Conservation (phyloP, 2,329 filamentous ascomycete genomes). For the Fusarium tricinctum region DNA sequence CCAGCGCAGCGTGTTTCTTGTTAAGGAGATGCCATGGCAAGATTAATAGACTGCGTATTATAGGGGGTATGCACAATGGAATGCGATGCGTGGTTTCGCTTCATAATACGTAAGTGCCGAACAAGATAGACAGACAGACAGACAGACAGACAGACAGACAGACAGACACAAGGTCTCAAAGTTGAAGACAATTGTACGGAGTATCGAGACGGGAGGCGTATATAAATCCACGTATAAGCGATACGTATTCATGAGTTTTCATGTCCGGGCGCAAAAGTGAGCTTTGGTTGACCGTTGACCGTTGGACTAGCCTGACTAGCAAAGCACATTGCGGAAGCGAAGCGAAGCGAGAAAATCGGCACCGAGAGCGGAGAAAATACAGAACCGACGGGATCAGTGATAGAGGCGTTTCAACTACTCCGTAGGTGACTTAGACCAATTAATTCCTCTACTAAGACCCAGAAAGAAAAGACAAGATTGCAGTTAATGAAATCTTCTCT, state of each 20-base stretch:
- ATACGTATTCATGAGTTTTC: slow-evolving; percentile 3
- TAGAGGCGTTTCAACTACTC: slow-evolving; percentile 8
- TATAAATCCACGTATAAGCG: not conserved
- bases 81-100: slow-evolving; percentile 15
- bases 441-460: slow-evolving; percentile 7
- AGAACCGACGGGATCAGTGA: not conserved
- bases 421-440: not conserved
- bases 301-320: slow-evolving; percentile 2
- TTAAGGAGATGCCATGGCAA: slow-evolving; percentile 8
- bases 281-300: slow-evolving; percentile 28
- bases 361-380: slow-evolving; percentile 11
- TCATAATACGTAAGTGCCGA: slow-evolving; percentile 40
- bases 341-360: slow-evolving; percentile 14
- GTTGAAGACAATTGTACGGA: not conserved
- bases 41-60: not conserved
- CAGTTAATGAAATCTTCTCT: not conserved
- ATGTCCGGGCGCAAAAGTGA: slow-evolving; percentile 38
- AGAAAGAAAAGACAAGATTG: slow-evolving; percentile 10
- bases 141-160: slow-evolving; percentile 5
- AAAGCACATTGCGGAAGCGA: slow-evolving; percentile 18
- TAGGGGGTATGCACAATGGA: not conserved
- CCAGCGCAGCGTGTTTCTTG: not conserved
- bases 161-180: slow-evolving; percentile 23
- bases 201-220: slow-evolving; percentile 35
- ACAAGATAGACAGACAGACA: slow-evolving; percentile 8